Evolutionary conservation across 2,329 filamentous ascomycete genomes (phyloP).

Genomic region (Talaromyces rugulosus): DNA sequence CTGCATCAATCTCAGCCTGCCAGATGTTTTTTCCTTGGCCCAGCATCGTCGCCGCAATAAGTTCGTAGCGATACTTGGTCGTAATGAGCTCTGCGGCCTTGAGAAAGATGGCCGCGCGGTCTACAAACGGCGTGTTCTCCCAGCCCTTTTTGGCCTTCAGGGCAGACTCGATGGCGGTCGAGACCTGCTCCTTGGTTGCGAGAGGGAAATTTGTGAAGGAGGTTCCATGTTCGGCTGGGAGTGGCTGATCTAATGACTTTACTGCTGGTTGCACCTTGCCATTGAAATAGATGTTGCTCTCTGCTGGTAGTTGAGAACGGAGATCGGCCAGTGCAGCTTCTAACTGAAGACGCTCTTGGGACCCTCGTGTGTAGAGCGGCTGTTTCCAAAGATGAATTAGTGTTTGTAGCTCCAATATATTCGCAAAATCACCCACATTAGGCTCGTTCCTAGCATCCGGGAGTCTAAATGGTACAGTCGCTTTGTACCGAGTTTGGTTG

Average conservation of each 20-base stretch:
- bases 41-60: conserved; percentile 94
- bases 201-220: conserved; percentile 77
- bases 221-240: conserved; percentile 36
- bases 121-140: conserved; percentile 82
- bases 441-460: conserved; percentile 31
- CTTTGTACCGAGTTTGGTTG: conserved; percentile 18
- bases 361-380: not conserved
- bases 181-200: conserved; percentile 70
- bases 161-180: conserved; percentile 75
- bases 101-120: conserved; percentile 88
- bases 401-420: not conserved
- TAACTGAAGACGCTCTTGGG: not conserved
- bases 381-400: not conserved
- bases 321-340: not conserved
- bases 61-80: conserved; percentile 90
- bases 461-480: conserved; percentile 27
- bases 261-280: conserved; percentile 22
- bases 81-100: conserved; percentile 90
- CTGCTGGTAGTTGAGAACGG: not conserved
- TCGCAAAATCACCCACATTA: conserved; percentile 16
- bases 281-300: conserved; percentile 20
- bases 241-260: conserved; percentile 23
- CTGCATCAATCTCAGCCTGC: conserved; percentile 96
- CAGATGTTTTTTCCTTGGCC: conserved; percentile 98
- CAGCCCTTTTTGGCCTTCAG: conserved; percentile 80